These are phyloP conservation scores for Ramaria rubella DNA, from an alignment of 768 basidiomycete species.

Conservation along the genomic window DNA sequence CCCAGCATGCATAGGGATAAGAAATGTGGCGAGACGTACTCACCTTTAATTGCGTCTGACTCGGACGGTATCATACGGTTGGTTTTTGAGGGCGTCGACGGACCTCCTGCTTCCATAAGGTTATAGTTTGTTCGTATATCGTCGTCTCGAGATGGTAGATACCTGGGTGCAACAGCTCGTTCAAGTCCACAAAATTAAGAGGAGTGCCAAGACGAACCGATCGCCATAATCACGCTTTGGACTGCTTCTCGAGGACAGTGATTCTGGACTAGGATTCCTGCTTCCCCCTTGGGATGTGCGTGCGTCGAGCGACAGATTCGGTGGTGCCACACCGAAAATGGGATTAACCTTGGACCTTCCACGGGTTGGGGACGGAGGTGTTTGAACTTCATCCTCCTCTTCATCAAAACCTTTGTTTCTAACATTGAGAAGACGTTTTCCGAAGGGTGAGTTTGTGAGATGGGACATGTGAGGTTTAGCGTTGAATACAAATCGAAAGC, in stretches of 20 bases:
- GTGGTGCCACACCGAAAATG: slow-evolving; percentile 43
- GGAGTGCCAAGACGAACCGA: slow-evolving; percentile 6
- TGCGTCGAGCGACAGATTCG: slow-evolving; percentile 35
- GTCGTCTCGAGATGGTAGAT: slow-evolving; percentile 55
- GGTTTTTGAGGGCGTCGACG: slow-evolving; percentile 50
- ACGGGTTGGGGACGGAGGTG: slow-evolving; percentile 19
- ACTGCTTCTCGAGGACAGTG: slow-evolving; percentile 27
- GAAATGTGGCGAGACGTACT: slow-evolving; percentile 10
- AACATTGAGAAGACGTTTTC: slow-evolving; percentile 70
- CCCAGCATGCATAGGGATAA: background rate
- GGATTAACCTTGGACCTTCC: slow-evolving; percentile 48
- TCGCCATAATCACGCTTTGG: slow-evolving; percentile 45
- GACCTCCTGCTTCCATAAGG: slow-evolving; percentile 48
- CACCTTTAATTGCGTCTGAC: slow-evolving; percentile 72
- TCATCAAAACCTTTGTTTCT: slow-evolving; percentile 27
- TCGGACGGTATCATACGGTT: slow-evolving; percentile 59
- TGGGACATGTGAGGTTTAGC: slow-evolving; percentile 50
- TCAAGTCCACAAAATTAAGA: background rate
- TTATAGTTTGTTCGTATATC: slow-evolving; percentile 60
- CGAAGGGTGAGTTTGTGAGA: slow-evolving; percentile 80
- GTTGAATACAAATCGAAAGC: background rate
- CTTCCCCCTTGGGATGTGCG: slow-evolving; percentile 50
- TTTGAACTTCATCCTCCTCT: background rate
- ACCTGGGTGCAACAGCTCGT: slow-evolving; percentile 31
- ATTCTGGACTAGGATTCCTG: slow-evolving; percentile 36